Evolutionary conservation across 352 stramenopile species (phyloP), one percentile per base, ranked within the genome.

Genomic region (Pythium grandisporangium): DNA sequence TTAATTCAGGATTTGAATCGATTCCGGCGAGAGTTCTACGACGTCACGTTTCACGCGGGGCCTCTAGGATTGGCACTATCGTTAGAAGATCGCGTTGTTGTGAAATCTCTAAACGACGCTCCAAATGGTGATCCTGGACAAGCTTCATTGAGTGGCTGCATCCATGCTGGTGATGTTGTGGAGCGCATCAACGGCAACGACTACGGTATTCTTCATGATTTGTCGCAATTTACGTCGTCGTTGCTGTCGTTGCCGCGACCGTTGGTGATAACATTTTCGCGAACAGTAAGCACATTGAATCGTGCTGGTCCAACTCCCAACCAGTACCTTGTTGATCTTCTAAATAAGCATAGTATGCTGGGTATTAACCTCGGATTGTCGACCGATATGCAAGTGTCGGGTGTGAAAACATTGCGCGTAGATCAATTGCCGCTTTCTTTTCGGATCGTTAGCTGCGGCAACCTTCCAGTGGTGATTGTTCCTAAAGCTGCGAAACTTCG

Each of bases 31-130:
- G 53, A 58, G 33, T 44, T 32, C 10, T 65, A 51, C 36, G 72
- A 87, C 6, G 75, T 93, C n/a, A 66, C 53, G 8, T 93, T 93
- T 30, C 51, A 66, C 36, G 55, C 76, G 6, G 80, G 80, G 1
- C 80, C 76, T 6, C 61, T 93, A 24, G 80, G 80, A 27, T 63
- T 93, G 12, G 80, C 75, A 1, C 45, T 93, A 7, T 68, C 76
- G 12, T 66, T 93, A 4, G 80, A 93, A 47, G 36, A 61, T 12
- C 63, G 70, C 12, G 77, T 93, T 23, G 51, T 80, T 29, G 80
- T 93, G 2, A 86, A 86, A 42, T 93, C 80, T 1, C 41, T 93
- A 20, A 93, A 88, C 40, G 66, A 87, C 27, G 63, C 81, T 16
- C 39, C 65, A 14, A 61, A 83, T 36, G 77, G 77, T 11, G 69